Evolutionary conservation across 1,139 yeast genomes (phyloP), one percentile per base, ranked within the genome.

Genomic region (Scheffersomyces quercinus): DNA sequence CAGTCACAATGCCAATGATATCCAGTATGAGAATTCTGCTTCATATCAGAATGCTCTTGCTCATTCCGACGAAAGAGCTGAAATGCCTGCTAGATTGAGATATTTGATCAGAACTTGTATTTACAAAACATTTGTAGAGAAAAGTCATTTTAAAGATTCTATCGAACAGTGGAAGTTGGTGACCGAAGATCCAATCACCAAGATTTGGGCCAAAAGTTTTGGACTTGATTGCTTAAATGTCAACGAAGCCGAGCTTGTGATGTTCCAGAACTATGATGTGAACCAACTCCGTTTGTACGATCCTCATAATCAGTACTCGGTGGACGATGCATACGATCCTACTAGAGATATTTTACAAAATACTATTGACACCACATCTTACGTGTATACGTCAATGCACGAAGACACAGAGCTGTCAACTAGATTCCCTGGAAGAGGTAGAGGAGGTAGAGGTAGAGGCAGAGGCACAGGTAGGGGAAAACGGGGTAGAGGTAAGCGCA

Each of bases 161-260:
- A 45, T 50, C 5, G 65, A 67, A 36, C 59, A 69, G 29, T 82
- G 86, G 86, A 64, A 64, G 38, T 60, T 81, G 28, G 70, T 81
- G 4, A 74, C 84, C 2, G 87, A 82, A 56, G 85, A 82, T 49
- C 56, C 73, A 1, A 65, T 74, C 4, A 73, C 82, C 5, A 67
- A 68, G 35, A 68, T 76, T 6, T 82, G 87, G 86, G 72, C 77
- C n/a, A 62, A 65, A 37, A 70, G 83, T 47, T 82, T 69, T 56
- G 82, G 82, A 1, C 65, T 82, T 36, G 70, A 69, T 34, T 76
- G 82, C 41, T 56, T 77, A 50, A 77, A 75, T 48, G 70, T 81
- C 12, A 76, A 73, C 47, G 81, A 79, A 52, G 81, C 82, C 1
- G 83, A 81, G 48, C 60, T 70, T 29, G 57, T 74, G 14, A 59